phyloP scores from a whole-genome alignment of 345 rosid genomes.

The Acer yangbiense region DNA sequence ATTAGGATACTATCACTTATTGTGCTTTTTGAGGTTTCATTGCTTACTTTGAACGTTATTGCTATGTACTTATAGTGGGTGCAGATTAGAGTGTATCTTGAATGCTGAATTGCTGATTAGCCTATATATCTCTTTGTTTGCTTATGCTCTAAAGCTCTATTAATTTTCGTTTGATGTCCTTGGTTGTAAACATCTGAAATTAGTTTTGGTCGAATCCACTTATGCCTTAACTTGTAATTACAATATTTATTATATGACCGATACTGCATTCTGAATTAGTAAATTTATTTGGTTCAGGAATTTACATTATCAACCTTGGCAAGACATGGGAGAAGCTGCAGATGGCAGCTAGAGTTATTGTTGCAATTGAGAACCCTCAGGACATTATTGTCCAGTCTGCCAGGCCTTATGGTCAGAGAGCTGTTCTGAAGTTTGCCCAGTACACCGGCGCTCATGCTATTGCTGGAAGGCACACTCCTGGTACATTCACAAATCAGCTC shows the following conservation, averaged over 20 bases:
- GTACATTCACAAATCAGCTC: slow-evolving; percentile 93
- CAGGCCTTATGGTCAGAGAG: slow-evolving; percentile 97
- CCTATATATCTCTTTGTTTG: neutral
- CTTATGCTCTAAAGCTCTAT: neutral
- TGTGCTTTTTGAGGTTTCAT: neutral
- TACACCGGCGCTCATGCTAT: slow-evolving; percentile 96
- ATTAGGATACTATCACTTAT: too few relatives aligned
- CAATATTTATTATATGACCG: neutral
- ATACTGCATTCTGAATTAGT: too few relatives aligned
- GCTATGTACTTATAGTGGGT: neutral
- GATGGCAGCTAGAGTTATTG: slow-evolving; percentile 88
- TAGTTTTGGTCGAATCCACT: neutral
- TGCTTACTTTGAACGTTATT: neutral
- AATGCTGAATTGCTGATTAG: too few relatives aligned
- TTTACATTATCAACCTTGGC: slow-evolving; percentile 86
- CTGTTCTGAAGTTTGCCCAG: slow-evolving; percentile 89
- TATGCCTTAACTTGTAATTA: neutral
- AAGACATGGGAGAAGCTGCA: slow-evolving; percentile 94
- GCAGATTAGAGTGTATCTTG: neutral
- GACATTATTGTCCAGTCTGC: slow-evolving; percentile 97
- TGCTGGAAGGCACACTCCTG: slow-evolving; percentile 99
- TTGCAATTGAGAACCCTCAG: slow-evolving; percentile 80
- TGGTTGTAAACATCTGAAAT: neutral
- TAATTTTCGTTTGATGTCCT: neutral
- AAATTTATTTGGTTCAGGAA: slow-evolving; percentile 45